Conservation (phyloP, 805 yeast genomes). For the Ogataea corticis region DNA sequence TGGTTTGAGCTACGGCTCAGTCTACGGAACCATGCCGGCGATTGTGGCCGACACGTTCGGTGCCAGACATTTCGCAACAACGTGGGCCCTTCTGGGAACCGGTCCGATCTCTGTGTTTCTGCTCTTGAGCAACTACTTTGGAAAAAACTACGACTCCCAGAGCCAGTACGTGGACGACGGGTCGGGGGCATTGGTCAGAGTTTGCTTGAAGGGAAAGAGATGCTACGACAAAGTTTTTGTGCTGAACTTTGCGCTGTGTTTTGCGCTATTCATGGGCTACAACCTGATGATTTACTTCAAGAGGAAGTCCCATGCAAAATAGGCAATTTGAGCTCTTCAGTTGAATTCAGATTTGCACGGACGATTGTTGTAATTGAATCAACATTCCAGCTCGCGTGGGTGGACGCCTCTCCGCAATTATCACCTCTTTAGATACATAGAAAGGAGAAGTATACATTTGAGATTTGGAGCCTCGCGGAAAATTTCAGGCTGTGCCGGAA, state of each 20-base stretch:
- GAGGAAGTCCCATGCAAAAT: constrained; percentile 15
- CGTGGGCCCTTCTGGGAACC: constrained; percentile 75
- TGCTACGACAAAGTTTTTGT: constrained; percentile 53
- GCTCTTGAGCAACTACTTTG: constrained; percentile 55
- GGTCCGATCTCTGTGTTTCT: constrained; percentile 64
- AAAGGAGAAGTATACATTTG: too few relatives aligned
- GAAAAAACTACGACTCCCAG: constrained; percentile 48
- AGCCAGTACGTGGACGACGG: constrained; percentile 42
- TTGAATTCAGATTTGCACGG: too few relatives aligned
- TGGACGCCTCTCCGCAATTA: constrained; percentile 44
- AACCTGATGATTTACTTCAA: constrained; percentile 11
- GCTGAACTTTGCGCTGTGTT: constrained; percentile 39
- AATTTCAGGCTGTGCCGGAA: neutral
- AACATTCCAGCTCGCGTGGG: too few relatives aligned
- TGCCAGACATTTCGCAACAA: constrained; percentile 63
- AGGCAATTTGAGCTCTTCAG: too few relatives aligned
- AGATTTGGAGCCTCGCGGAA: too few relatives aligned
- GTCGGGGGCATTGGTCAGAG: constrained; percentile 27
- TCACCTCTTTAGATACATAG: neutral
- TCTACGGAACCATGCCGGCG: constrained; percentile 76
- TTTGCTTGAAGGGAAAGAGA: constrained; percentile 43
- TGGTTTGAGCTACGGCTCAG: constrained; percentile 69
- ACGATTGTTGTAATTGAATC: too few relatives aligned
- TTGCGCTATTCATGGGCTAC: constrained; percentile 26
- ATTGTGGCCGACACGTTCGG: constrained; percentile 74